phyloP scores from a whole-genome alignment of 176 grass and related monocot genomes.

The Lolium perenne region DNA sequence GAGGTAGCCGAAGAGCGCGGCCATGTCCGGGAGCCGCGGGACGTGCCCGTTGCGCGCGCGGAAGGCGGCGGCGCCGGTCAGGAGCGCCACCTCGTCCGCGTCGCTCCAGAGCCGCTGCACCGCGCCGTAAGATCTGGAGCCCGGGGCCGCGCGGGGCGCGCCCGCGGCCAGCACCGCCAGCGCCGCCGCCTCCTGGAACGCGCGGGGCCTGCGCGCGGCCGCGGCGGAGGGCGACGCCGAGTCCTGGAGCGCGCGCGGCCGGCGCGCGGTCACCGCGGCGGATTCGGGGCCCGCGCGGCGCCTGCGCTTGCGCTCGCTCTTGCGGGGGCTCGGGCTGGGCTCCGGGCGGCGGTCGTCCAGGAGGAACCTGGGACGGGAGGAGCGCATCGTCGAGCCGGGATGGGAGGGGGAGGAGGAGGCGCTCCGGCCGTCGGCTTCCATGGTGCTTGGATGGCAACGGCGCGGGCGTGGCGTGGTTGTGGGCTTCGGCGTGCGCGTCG shows the following conservation, averaged over 20 bases:
- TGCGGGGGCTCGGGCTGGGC: constrained; percentile 51
- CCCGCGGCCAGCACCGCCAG: constrained; percentile 27
- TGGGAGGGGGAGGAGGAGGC: constrained; percentile 11
- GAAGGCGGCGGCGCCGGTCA: constrained; percentile 57
- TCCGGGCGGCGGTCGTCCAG: constrained; percentile 24
- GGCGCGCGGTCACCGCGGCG: constrained; percentile 34
- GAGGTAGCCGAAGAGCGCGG: constrained; percentile 54
- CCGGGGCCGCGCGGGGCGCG: neutral
- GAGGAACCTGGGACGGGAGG: constrained; percentile 23
- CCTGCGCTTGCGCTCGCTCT: constrained; percentile 38
- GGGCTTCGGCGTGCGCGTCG: neutral
- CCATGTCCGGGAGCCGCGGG: constrained; percentile 61
- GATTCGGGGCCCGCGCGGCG: constrained; percentile 37
- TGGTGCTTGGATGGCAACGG: constrained; percentile 50
- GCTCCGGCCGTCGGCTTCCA: constrained; percentile 33
- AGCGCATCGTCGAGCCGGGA: constrained; percentile 39
- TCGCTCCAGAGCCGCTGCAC: constrained; percentile 62
- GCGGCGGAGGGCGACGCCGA: neutral
- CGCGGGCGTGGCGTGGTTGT: constrained; percentile 2
- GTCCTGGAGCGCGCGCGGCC: neutral
- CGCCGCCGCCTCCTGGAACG: constrained; percentile 36
- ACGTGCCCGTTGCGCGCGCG: constrained; percentile 52
- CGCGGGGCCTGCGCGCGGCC: neutral
- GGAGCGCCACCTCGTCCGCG: constrained; percentile 63
- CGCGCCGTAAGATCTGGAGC: constrained; percentile 5